Conservation (phyloP, 805 yeast species). For the Yamadazyma nakazawae region DNA sequence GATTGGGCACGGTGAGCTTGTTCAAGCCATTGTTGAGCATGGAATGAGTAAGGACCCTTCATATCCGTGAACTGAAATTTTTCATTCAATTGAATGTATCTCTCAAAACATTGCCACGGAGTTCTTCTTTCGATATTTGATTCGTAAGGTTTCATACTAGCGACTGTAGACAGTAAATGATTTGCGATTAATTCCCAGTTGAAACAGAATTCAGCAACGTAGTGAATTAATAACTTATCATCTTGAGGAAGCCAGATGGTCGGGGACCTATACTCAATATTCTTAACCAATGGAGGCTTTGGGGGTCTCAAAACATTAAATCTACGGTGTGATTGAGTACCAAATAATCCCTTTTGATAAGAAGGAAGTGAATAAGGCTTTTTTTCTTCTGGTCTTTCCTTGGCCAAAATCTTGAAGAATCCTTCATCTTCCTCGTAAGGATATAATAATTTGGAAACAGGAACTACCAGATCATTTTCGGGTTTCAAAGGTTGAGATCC, state of each 20-base stretch:
- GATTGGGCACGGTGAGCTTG: slow-evolving; percentile 87
- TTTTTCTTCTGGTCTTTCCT: slow-evolving; percentile 26
- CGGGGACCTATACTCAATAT: slow-evolving; percentile 80
- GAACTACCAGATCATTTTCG: slow-evolving; percentile 37
- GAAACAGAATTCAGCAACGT: slow-evolving; percentile 81
- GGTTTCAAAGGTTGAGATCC: slow-evolving; percentile 23
- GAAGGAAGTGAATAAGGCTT: slow-evolving; percentile 27
- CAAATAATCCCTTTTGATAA: slow-evolving; percentile 59
- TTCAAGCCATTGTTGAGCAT: slow-evolving; percentile 89
- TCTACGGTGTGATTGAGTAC: slow-evolving; percentile 48
- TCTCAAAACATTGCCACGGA: slow-evolving; percentile 98
- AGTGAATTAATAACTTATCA: slow-evolving; percentile 72
- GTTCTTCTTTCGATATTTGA: slow-evolving; percentile 93
- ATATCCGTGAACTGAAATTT: slow-evolving; percentile 82
- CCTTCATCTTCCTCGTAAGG: slow-evolving; percentile 62
- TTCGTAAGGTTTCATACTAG: slow-evolving; percentile 57
- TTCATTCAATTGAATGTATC: slow-evolving; percentile 90
- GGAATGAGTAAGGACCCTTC: slow-evolving; percentile 79
- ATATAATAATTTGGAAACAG: slow-evolving; percentile 63
- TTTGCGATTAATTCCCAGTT: slow-evolving; percentile 93
- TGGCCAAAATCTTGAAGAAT: slow-evolving; percentile 58
- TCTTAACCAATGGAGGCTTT: slow-evolving; percentile 79
- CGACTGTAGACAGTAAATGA: slow-evolving; percentile 63
- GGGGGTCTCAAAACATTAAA: slow-evolving; percentile 79
- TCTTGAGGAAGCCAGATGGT: slow-evolving; percentile 97